A percentile compares a stretch with the other conserved stretches of the same genome.
These are phyloP conservation scores for Tetrahymena thermophila DNA, from an alignment of 73 alveolate genomes.

Conservation along the genomic window DNA sequence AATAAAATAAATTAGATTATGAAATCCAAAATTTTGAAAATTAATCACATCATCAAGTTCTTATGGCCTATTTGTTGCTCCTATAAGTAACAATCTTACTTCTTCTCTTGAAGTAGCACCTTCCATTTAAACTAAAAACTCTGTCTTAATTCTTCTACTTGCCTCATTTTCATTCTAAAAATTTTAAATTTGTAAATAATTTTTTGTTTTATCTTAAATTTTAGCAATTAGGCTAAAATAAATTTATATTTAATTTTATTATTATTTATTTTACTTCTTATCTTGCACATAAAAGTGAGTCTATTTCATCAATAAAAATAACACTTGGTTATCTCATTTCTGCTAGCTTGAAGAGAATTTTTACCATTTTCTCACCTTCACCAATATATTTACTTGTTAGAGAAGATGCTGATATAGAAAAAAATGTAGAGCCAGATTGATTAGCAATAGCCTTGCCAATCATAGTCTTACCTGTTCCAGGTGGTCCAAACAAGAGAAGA, in stretches of 20 bases:
- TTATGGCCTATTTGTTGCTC: conserved; percentile 95
- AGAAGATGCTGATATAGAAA: conserved; percentile 85
- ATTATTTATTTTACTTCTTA: conserved; percentile 49
- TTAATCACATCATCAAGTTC: conserved; percentile 78
- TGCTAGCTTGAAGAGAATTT: conserved; percentile 86
- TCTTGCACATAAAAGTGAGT: conserved; percentile 90
- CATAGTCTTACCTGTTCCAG: conserved; percentile 99
- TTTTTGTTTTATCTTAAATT: no score
- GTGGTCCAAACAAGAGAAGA: conserved; percentile 80
- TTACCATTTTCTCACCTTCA: conserved; percentile 95
- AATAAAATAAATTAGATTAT: not conserved
- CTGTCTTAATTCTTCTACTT: conserved; percentile 94
- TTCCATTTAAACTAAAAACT: conserved; percentile 90
- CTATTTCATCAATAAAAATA: conserved; percentile 98
- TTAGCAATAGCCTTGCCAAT: conserved; percentile 96
- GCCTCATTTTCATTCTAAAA: conserved; percentile 83
- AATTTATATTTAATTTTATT: no score
- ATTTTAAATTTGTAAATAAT: no score
- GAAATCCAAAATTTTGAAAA: not conserved
- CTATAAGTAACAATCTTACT: conserved; percentile 42
- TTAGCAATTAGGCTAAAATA: not conserved
- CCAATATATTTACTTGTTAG: conserved; percentile 95
- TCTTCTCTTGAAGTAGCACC: conserved; percentile 57
- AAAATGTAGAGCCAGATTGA: conserved; percentile 87
- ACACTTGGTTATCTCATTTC: conserved; percentile 93